phyloP scores from a whole-genome alignment of 1,139 yeast genomes.

The Scheffersomyces lignicola region DNA sequence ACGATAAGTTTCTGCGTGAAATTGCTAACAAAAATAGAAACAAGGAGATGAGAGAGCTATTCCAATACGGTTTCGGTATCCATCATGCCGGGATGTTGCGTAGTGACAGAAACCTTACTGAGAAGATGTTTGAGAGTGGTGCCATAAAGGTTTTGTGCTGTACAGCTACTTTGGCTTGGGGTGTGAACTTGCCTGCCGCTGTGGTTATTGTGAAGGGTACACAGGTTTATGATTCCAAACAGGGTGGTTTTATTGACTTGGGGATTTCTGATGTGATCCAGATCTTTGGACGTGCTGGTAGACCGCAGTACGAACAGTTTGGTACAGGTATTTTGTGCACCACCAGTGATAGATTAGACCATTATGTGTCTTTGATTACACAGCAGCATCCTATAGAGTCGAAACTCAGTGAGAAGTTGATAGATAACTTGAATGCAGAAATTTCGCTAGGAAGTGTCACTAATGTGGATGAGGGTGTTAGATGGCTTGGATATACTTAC shows the following conservation, averaged over 20 bases:
- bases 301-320: conserved; percentile 91
- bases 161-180: conserved; percentile 99
- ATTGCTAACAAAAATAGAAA: conserved; percentile 67
- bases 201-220: conserved; percentile 97
- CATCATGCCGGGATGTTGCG: conserved; percentile 98
- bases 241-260: conserved; percentile 90
- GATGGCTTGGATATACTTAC: conserved; percentile 96
- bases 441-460: conserved; percentile 94
- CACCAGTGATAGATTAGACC: conserved; percentile 76
- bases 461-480: conserved; percentile 89
- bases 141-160: conserved; percentile 89
- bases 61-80: conserved; percentile 81
- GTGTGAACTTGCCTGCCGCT: conserved; percentile 97
- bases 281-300: conserved; percentile 98
- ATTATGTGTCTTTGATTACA: conserved; percentile 80
- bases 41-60: conserved; percentile 79
- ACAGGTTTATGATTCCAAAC: conserved; percentile 90
- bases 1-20: conserved; percentile 58
- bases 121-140: conserved; percentile 82
- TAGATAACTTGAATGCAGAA: conserved; percentile 94
- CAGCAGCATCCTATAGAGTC: conserved; percentile 98
- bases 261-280: conserved; percentile 97
- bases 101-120: conserved; percentile 86
- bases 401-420: conserved; percentile 69
- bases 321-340: conserved; percentile 95